Base-by-base conservation (phyloP, 768 basidiomycete genomes). In the Trametes gibbosa region DNA sequence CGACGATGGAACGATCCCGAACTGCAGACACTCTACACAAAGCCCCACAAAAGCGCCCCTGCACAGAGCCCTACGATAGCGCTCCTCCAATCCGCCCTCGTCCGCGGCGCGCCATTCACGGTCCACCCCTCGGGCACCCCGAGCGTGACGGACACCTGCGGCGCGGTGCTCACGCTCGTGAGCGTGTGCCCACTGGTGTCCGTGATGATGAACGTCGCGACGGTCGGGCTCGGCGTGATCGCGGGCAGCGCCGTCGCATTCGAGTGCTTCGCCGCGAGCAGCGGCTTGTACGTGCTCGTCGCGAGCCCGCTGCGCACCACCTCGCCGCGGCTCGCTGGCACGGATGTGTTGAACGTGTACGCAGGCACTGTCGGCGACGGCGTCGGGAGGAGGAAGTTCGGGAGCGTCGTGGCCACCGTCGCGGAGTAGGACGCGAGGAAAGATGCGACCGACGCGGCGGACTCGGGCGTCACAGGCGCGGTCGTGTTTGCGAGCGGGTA, bases 331-430 rank as follows among this genome's bases (percentile, higher is more conserved):
- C 76, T 59, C 4, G 81, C 83, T 9, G 79, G 63, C 48, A 89
- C 72, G 4, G 90, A 87, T 0, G 87, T 79, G 65, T 91, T 91
- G 67, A 91, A 84, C 7, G 76, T 69, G 69, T 90, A 92, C 0
- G 82, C 60, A 5, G 88, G 87, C 1, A 83, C 84, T 9, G 83
- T 77, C 45, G 59, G 61, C 63, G 80, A 77, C 0, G 89, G 89
- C 2, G 87, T 87, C 2, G 86, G 65, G 46, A 92, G 73, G 16
- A 84, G 73, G 65, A 78, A 86, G 71, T 92, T 92, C 1, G 90
- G 90, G 1, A 92, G 74, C 14, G 81, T 85, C 3, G 90, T 90
- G 14, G 78, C 68, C 49, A 90, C 73, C 0, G 87, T 86, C 12
- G 84, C 84, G 6, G 88, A 86, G 46, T 74, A 74, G 13, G 84